Percentiles rank a stretch among this genome's conserved stretches.
These are phyloP conservation scores for Malania oleifera DNA, from an alignment of 164 flowering plant species.

Conservation along the genomic window DNA sequence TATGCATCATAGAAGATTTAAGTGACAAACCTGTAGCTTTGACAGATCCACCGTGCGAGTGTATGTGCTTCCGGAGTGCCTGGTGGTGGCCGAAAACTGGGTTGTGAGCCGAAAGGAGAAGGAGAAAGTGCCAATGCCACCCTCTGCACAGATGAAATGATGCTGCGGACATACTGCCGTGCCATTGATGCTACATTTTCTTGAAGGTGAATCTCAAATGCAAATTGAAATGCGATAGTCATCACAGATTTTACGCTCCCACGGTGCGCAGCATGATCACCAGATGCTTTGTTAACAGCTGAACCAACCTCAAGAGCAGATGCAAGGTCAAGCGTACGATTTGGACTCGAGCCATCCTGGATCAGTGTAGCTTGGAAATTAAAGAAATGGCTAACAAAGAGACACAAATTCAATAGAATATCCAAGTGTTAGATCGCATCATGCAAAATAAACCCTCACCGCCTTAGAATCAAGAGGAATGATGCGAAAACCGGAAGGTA, in stretches of 20 bases:
- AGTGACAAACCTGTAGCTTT: slow-evolving; percentile 44
- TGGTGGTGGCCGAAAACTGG: slow-evolving; percentile 40
- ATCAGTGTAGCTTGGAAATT: slow-evolving; percentile 3
- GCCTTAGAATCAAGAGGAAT: slow-evolving; percentile 77
- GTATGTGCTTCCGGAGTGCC: slow-evolving; percentile 60
- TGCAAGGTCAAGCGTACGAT: slow-evolving; percentile 94
- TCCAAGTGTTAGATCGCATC: no score
- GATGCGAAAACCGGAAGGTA: slow-evolving; percentile 97
- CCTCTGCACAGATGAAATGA: slow-evolving; percentile 64
- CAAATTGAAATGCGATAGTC: slow-evolving; percentile 91
- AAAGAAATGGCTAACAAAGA: neutral
- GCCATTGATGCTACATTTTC: slow-evolving; percentile 63
- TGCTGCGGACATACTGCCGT: slow-evolving; percentile 55
- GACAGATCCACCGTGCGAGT: slow-evolving; percentile 64
- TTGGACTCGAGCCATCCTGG: slow-evolving; percentile 89
- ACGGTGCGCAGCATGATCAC: slow-evolving; percentile 36
- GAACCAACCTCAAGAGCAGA: slow-evolving; percentile 89
- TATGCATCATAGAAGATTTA: neutral
- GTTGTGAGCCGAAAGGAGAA: slow-evolving; percentile 31
- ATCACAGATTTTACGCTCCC: slow-evolving; percentile 75
- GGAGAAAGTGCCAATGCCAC: slow-evolving; percentile 68
- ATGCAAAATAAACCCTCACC: slow-evolving; percentile 29
- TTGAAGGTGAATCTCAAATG: slow-evolving; percentile 56
- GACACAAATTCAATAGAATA: neutral
- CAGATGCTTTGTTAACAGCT: slow-evolving; percentile 48